Evolutionary conservation across 345 rosid species (phyloP).

Genomic region (Firmiana major): DNA sequence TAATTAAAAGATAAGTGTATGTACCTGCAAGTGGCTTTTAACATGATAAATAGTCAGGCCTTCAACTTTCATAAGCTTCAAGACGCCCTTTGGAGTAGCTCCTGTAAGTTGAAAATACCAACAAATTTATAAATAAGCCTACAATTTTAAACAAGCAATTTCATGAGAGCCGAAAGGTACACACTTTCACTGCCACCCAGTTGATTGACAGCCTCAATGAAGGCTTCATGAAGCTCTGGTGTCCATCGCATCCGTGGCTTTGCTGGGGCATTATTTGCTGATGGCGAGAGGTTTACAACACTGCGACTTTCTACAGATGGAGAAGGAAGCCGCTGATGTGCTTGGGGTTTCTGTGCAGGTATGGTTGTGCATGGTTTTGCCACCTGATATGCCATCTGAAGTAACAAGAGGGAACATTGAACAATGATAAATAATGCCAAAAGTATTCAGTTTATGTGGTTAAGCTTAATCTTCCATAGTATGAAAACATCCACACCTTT

Average conservation of each 20-base stretch:
- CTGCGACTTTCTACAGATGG: slow-evolving; percentile 49
- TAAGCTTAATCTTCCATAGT: slow-evolving; percentile 12
- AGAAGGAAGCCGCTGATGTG: slow-evolving; percentile 45
- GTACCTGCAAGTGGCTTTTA: slow-evolving; percentile 91
- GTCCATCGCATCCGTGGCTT: slow-evolving; percentile 97
- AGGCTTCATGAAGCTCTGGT: slow-evolving; percentile 83
- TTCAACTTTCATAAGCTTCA: slow-evolving; percentile 83
- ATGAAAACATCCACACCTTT: slow-evolving; percentile 42
- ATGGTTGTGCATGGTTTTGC: slow-evolving; percentile 31
- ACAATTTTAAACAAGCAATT: not conserved
- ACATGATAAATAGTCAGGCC: slow-evolving; percentile 90
- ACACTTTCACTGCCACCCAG: slow-evolving; percentile 86
- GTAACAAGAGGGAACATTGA: slow-evolving; percentile 29
- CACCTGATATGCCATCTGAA: slow-evolving; percentile 55
- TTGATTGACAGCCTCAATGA: slow-evolving; percentile 81
- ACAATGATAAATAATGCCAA: slow-evolving; percentile 9
- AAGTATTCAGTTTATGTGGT: slow-evolving; percentile 1
- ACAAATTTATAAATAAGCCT: slow-evolving; percentile 26
- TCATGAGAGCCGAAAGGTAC: slow-evolving; percentile 15
- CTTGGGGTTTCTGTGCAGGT: slow-evolving; percentile 40
- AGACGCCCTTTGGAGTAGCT: slow-evolving; percentile 93
- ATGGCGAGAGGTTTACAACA: slow-evolving; percentile 41
- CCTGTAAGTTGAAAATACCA: slow-evolving; percentile 34
- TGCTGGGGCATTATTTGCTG: slow-evolving; percentile 55
- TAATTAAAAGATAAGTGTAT: slow-evolving; percentile 5